Base-by-base conservation (phyloP, 345 rosid species). In the Salix exigua region DNA sequence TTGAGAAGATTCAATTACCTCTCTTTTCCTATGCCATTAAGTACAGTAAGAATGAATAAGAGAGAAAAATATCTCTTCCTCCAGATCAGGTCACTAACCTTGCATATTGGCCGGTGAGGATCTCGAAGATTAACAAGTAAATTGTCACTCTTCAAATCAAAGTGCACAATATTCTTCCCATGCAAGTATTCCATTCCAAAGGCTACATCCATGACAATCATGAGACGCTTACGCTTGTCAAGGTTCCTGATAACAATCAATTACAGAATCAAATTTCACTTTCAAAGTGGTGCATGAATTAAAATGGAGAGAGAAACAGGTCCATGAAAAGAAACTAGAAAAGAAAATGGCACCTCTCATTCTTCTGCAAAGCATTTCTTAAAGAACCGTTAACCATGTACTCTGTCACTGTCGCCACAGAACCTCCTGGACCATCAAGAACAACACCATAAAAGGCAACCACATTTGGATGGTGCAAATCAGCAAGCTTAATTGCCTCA, bases 401-500 rank as follows among this genome's bases (percentile, higher is more conserved):
- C 73, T 91, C 96, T 2, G 93, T 91, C 42, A 89, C 93, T 35
- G 96, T 91, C 77, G 96, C 91, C 66, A 89, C 89, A 55, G 93
- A 87, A 70, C 88, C 88, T 70, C 91, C 93, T 70, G 90, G 92
- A 61, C 91, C 89, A 83, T 91, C 96, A 28, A 85, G 85, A 76
- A 89, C 96, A 72, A 89, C 84, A 62, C 96, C 96, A 66, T 91
- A 89, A 73, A 91, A 91, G 53, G 96, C 92, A 50, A 91, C 87
- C 44, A 91, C 93, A 79, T 91, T 91, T n/a, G 93, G 96, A 76
- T 91, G 93, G 82, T 91, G 96, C 90, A 91, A 79, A 76, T 89
- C 93, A 72, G 93, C 93, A 65, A 91, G 93, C 73, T 88, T 88
- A 71, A 83, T 84, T 17, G 96, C 93, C 81, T 91, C 96, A 58